Conservation (phyloP, 2,329 filamentous ascomycete species). For the Alternaria incomplexa region DNA sequence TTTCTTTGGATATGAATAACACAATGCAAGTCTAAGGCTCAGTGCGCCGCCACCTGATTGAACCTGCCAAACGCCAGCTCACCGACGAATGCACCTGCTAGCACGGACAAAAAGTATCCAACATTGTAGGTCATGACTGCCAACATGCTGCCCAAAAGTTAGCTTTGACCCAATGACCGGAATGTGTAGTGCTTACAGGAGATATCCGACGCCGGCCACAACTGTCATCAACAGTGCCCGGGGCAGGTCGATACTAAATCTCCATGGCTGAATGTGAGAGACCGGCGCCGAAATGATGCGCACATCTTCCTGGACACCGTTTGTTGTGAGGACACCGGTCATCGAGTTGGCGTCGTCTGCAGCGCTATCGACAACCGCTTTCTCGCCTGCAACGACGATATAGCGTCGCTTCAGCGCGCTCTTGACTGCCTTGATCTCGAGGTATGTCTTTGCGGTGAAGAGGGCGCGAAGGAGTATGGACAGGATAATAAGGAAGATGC, state of each 20-base stretch:
- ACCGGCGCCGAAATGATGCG: slow-evolving; percentile 69
- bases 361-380: slow-evolving; percentile 64
- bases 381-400: slow-evolving; percentile 72
- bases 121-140: slow-evolving; percentile 90
- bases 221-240: slow-evolving; percentile 73
- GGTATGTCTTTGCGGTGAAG: slow-evolving; percentile 69
- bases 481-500: slow-evolving; percentile 86
- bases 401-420: slow-evolving; percentile 76
- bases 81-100: slow-evolving; percentile 82
- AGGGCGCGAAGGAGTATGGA: slow-evolving; percentile 72
- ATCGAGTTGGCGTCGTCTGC: slow-evolving; percentile 63
- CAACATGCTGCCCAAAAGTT: slow-evolving; percentile 71
- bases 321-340: slow-evolving; percentile 70
- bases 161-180: slow-evolving; percentile 12
- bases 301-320: slow-evolving; percentile 82
- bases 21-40: not conserved
- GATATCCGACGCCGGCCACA: slow-evolving; percentile 78
- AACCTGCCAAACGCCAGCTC: slow-evolving; percentile 81
- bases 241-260: slow-evolving; percentile 78
- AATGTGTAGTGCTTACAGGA: slow-evolving; percentile 70
- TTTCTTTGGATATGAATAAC: not conserved
- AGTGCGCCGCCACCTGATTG: slow-evolving; percentile 30
- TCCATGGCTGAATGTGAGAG: slow-evolving; percentile 70
- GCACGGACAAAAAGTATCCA: slow-evolving; percentile 82
- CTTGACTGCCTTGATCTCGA: slow-evolving; percentile 73